Conservation (phyloP, 345 rosid species). For the Euphorbia lathyris region DNA sequence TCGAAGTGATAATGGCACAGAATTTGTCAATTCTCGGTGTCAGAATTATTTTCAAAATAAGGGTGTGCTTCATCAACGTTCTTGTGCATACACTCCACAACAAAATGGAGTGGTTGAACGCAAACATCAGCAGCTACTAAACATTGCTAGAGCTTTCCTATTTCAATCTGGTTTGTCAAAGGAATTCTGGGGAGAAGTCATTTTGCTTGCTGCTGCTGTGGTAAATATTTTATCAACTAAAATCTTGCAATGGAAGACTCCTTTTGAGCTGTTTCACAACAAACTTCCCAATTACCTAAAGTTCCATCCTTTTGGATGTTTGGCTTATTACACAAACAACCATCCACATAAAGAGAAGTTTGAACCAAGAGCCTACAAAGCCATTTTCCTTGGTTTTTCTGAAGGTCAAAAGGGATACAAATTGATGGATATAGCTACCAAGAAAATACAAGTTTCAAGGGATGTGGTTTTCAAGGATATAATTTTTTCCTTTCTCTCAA, state of each 20-base stretch:
- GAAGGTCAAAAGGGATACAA: too few species aligned
- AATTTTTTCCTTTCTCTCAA: too few species aligned
- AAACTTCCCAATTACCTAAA: too few species aligned
- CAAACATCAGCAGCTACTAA: not conserved
- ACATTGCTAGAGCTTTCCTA: not conserved
- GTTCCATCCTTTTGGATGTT: too few species aligned
- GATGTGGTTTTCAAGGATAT: too few species aligned
- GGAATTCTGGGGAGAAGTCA: not conserved
- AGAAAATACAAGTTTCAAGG: too few species aligned
- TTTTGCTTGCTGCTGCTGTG: not conserved
- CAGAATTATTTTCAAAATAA: not conserved
- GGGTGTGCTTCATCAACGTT: not conserved
- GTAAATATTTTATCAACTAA: not conserved
- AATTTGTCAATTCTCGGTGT: not conserved
- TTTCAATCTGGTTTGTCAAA: not conserved
- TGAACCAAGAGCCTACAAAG: too few species aligned
- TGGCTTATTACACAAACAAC: too few species aligned
- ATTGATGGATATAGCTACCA: too few species aligned
- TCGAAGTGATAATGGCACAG: not conserved
- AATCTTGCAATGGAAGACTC: not conserved
- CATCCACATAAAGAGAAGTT: too few species aligned
- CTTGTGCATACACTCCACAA: not conserved
- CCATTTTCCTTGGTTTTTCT: too few species aligned
- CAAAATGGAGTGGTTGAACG: not conserved
- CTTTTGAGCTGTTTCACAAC: not conserved